A percentile compares a stretch with the other conserved stretches of the same genome.
Evolutionary conservation across 176 grass and related monocot genomes (phyloP).

Genomic region (Avena insularis): DNA sequence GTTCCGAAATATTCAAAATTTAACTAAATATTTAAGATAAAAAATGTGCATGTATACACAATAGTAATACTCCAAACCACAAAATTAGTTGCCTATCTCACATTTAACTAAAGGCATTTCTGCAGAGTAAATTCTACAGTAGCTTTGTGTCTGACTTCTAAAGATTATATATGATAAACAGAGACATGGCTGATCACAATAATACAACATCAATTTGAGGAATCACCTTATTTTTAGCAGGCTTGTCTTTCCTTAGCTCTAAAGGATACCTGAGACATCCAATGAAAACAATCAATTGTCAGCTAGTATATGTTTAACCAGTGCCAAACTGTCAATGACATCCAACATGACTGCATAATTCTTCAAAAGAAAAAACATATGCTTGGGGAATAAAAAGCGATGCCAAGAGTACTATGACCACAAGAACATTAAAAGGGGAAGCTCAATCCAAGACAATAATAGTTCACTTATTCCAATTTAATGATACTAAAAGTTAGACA

Average conservation of each 20-base stretch:
- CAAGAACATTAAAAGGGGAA: slow-evolving; percentile 24
- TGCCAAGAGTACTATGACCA: not conserved
- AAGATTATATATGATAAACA: slow-evolving; percentile 30
- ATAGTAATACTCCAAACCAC: not conserved
- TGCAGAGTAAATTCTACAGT: slow-evolving; percentile 2
- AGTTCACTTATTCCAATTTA: slow-evolving; percentile 4
- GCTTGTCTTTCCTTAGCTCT: slow-evolving; percentile 95
- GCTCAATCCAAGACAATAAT: not conserved
- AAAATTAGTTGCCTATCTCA: slow-evolving; percentile 5
- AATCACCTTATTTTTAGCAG: slow-evolving; percentile 87
- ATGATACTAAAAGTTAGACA: not conserved
- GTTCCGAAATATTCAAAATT: not conserved
- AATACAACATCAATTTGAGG: not conserved
- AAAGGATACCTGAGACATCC: slow-evolving; percentile 83
- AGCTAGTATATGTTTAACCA: slow-evolving; percentile 4
- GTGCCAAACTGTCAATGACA: not conserved
- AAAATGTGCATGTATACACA: slow-evolving; percentile 7
- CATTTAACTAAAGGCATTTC: slow-evolving; percentile 23
- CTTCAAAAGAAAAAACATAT: slow-evolving; percentile 35
- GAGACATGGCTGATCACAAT: slow-evolving; percentile 17
- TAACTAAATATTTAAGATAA: not conserved
- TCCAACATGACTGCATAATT: slow-evolving; percentile 11
- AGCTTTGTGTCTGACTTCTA: not conserved
- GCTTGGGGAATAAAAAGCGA: slow-evolving; percentile 9
- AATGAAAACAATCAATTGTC: slow-evolving; percentile 43